Conservation (phyloP, 768 basidiomycete species). For the Termitomyces sp. region DNA sequence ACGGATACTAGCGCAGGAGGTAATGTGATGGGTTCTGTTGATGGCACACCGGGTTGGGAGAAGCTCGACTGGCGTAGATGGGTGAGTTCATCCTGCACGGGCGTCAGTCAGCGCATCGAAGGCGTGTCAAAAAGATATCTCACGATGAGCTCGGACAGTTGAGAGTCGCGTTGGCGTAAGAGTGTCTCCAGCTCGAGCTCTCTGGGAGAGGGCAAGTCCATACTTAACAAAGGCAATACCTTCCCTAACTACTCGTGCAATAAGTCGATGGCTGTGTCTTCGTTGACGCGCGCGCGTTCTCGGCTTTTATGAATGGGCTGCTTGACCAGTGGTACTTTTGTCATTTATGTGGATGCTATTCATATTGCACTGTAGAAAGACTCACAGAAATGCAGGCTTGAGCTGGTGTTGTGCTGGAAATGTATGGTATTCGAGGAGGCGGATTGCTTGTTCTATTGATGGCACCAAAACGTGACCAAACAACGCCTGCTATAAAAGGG, state of each 20-base stretch:
- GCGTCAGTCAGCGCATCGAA: constrained; percentile 9
- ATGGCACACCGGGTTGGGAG: constrained; percentile 55
- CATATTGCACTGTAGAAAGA: neutral
- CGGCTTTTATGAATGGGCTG: neutral
- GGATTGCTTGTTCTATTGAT: constrained; percentile 11
- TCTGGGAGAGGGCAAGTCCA: constrained; percentile 71
- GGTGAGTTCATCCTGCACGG: constrained; percentile 67
- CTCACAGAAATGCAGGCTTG: constrained; percentile 5
- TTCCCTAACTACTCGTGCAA: neutral
- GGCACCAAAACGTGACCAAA: constrained; percentile 15
- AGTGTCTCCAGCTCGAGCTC: constrained; percentile 81
- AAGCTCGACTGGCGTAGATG: constrained; percentile 64
- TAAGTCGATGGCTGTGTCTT: constrained; percentile 11
- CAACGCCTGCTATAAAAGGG: constrained; percentile 14
- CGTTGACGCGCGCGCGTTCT: constrained; percentile 8
- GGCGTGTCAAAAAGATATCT: constrained; percentile 25
- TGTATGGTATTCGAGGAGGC: neutral
- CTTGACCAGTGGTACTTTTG: neutral
- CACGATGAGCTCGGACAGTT: constrained; percentile 71
- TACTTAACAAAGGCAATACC: constrained; percentile 25
- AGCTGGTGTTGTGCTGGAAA: constrained; percentile 1
- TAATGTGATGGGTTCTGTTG: constrained; percentile 62
- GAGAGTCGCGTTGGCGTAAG: constrained; percentile 71
- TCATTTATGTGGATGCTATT: neutral
- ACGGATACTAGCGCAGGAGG: constrained; percentile 70